A percentile compares a stretch with the other conserved stretches of the same genome.
These are phyloP conservation scores for Hanseniaspora osmophila DNA, from an alignment of 805 yeast genomes.

Conservation along the genomic window DNA sequence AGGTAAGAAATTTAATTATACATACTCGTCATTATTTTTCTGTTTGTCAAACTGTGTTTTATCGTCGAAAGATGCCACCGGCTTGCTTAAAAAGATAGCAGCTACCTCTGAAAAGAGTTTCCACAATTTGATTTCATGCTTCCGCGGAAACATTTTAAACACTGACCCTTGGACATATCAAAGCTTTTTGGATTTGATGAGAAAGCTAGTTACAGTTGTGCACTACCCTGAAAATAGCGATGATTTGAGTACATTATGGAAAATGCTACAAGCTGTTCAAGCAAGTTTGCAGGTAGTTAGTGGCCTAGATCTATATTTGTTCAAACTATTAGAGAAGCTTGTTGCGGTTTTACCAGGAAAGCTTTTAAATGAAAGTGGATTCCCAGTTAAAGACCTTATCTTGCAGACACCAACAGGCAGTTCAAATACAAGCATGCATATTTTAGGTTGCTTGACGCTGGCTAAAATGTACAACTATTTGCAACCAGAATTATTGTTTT, in stretches of 20 bases:
- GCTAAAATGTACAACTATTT: slow-evolving; percentile 12
- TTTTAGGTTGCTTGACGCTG: slow-evolving; percentile 17
- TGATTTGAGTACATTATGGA: slow-evolving; percentile 8
- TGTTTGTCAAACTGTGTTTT: slow-evolving; percentile 17
- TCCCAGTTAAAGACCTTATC: slow-evolving; percentile 5
- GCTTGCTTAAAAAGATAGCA: background rate
- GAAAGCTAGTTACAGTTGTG: slow-evolving; percentile 15
- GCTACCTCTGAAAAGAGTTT: background rate
- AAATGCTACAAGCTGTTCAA: slow-evolving; percentile 6
- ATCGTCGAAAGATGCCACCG: slow-evolving; percentile 10
- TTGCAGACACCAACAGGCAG: background rate
- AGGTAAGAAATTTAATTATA: background rate
- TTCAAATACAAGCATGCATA: slow-evolving; percentile 9
- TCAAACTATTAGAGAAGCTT: slow-evolving; percentile 15
- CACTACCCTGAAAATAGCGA: slow-evolving; percentile 7
- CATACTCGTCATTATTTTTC: slow-evolving; percentile 1
- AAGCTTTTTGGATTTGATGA: slow-evolving; percentile 18
- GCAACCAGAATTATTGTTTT: background rate
- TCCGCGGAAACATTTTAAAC: slow-evolving; percentile 6
- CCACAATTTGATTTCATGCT: slow-evolving; percentile 2
- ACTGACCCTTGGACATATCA: slow-evolving; percentile 21
- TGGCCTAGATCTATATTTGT: slow-evolving; percentile 12
- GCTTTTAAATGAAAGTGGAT: slow-evolving; percentile 6
- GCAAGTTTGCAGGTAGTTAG: slow-evolving; percentile 2
- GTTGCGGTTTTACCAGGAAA: slow-evolving; percentile 15